Percentiles rank a stretch among this genome's conserved stretches.
These are phyloP conservation scores for Magnolia kwangsiensis DNA, from an alignment of 164 flowering plant species.

Conservation along the genomic window DNA sequence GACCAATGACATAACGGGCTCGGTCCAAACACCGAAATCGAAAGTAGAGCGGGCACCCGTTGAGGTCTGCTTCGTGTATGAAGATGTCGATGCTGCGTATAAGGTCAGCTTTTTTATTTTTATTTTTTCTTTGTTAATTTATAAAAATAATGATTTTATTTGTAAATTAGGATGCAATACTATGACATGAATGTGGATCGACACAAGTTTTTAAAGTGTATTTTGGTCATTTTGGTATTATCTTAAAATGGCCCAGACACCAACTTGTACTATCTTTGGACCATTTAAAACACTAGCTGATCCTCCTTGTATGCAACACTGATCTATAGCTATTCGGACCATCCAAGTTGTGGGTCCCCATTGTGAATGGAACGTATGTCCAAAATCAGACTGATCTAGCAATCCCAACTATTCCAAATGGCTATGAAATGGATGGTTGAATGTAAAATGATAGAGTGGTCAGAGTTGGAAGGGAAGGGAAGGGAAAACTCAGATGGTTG, in stretches of 20 bases:
- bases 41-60: constrained; percentile 36
- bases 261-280: too few species aligned
- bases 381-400: too few species aligned
- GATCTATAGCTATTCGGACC: too few species aligned
- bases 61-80: constrained; percentile 67
- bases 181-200: not conserved
- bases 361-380: too few species aligned
- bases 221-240: not conserved
- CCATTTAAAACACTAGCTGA: too few species aligned
- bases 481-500: too few species aligned
- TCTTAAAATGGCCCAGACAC: not conserved
- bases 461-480: too few species aligned
- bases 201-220: not conserved
- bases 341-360: too few species aligned
- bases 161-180: not conserved
- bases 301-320: too few species aligned
- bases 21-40: constrained; percentile 29
- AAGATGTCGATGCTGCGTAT: constrained; percentile 76
- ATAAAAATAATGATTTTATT: not conserved
- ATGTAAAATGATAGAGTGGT: too few species aligned
- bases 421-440: too few species aligned
- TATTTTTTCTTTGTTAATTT: not conserved
- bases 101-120: constrained; percentile 33
- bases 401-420: too few species aligned
- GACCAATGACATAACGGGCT: constrained; percentile 66